Evolutionary conservation across 2,329 filamentous ascomycete species (phyloP).

Genomic region (Hyphodiscus sp.): DNA sequence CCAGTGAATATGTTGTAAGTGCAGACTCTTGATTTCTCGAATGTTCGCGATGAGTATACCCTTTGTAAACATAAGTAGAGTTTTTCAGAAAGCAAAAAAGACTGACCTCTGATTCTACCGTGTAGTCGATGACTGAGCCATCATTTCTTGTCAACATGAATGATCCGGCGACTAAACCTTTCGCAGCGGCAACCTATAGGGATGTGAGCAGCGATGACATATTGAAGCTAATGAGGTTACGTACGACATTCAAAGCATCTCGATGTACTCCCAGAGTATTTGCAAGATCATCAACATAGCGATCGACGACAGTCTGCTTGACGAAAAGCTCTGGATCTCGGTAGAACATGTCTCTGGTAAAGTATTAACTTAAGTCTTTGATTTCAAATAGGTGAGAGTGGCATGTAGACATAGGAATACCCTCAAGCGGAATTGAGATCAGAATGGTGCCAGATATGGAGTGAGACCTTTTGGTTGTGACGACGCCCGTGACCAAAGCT

Average conservation of each 20-base stretch:
- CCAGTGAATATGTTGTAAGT: constrained; percentile 50
- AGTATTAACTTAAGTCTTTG: not conserved
- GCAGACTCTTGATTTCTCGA: constrained; percentile 42
- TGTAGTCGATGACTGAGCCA: constrained; percentile 35
- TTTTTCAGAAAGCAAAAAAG: not conserved
- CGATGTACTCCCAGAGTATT: constrained; percentile 60
- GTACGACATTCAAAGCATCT: constrained; percentile 62
- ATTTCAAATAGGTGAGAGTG: constrained; percentile 1
- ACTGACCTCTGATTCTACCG: constrained; percentile 34
- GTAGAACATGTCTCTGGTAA: constrained; percentile 71
- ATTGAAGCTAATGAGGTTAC: constrained; percentile 20
- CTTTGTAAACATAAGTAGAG: constrained; percentile 31
- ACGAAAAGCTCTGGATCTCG: constrained; percentile 66
- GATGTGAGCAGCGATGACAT: constrained; percentile 3
- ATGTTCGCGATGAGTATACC: constrained; percentile 55
- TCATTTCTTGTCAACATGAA: constrained; percentile 42
- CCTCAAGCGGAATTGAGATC: not conserved
- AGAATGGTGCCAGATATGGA: constrained; percentile 5
- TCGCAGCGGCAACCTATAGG: constrained; percentile 62
- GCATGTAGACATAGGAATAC: not conserved
- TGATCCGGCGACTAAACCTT: constrained; percentile 61
- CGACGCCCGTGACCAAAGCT: constrained; percentile 46
- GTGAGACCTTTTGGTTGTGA: constrained; percentile 56
- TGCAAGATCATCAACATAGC: constrained; percentile 67
- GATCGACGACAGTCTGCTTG: constrained; percentile 62